These are phyloP conservation scores for Wickerhamiella hasegawae DNA, from an alignment of 805 yeast species.

Conservation along the genomic window DNA sequence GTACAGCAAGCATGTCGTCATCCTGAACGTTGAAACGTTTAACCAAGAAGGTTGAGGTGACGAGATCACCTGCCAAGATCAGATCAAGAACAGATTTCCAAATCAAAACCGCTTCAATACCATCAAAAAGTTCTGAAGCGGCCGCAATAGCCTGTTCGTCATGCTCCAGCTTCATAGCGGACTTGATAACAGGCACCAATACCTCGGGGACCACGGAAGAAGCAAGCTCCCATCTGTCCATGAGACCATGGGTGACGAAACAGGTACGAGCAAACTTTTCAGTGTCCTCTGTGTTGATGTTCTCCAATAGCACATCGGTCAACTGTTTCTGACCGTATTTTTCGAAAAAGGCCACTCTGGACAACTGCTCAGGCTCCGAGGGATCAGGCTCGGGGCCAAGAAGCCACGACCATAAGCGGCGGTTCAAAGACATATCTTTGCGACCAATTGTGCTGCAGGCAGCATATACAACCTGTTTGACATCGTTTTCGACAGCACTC, in stretches of 20 bases:
- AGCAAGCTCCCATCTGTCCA: slow-evolving; percentile 95
- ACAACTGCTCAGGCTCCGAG: slow-evolving; percentile 10
- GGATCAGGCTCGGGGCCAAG: slow-evolving; percentile 52
- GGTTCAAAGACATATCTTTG: slow-evolving; percentile 84
- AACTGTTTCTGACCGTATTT: slow-evolving; percentile 37
- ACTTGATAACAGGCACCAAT: slow-evolving; percentile 43
- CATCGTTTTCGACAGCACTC: slow-evolving; percentile 35
- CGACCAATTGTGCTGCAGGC: slow-evolving; percentile 47
- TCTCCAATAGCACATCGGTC: slow-evolving; percentile 34
- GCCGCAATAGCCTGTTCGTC: slow-evolving; percentile 36
- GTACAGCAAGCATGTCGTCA: slow-evolving; percentile 68
- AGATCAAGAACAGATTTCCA: slow-evolving; percentile 49
- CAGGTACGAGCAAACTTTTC: slow-evolving; percentile 34
- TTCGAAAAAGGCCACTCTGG: slow-evolving; percentile 43
- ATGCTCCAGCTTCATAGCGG: slow-evolving; percentile 11
- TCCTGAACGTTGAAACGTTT: slow-evolving; percentile 60
- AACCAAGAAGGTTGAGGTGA: slow-evolving; percentile 42
- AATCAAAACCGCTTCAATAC: slow-evolving; percentile 64
- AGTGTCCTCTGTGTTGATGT: slow-evolving; percentile 18
- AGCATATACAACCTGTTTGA: slow-evolving; percentile 43
- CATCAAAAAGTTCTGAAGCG: slow-evolving; percentile 64
- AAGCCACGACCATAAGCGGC: slow-evolving; percentile 89
- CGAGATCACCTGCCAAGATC: slow-evolving; percentile 24
- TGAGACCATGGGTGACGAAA: slow-evolving; percentile 50
- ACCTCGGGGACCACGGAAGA: slow-evolving; percentile 52